Conservation (phyloP, 129 eudicot species). For the Flaveria sonorensis region DNA sequence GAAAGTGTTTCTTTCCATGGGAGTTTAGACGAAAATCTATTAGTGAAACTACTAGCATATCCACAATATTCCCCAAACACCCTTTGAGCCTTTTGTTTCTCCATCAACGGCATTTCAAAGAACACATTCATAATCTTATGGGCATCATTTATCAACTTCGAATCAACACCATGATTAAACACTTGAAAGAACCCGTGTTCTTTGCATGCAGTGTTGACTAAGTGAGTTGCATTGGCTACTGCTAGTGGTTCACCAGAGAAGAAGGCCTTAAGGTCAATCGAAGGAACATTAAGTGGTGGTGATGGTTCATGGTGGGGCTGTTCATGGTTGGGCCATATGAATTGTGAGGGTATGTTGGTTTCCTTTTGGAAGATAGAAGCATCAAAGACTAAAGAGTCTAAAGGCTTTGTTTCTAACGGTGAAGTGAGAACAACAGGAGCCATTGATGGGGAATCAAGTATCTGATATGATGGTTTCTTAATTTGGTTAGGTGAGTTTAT, state of each 20-base stretch:
- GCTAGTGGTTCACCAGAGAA: slow-evolving; percentile 57
- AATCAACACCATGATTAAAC: slow-evolving; percentile 73
- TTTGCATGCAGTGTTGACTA: slow-evolving; percentile 58
- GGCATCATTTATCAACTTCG: slow-evolving; percentile 55
- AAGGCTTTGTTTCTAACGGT: slow-evolving; percentile 7
- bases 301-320: slow-evolving; percentile 58
- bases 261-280: slow-evolving; percentile 65
- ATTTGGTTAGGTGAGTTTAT: slow-evolving; percentile 13
- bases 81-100: slow-evolving; percentile 63
- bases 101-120: slow-evolving; percentile 60
- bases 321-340: slow-evolving; percentile 89
- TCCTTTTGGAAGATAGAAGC: slow-evolving; percentile 55
- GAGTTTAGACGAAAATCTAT: slow-evolving; percentile 72
- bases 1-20: slow-evolving; percentile 98
- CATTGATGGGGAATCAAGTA: slow-evolving; percentile 18
- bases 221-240: slow-evolving; percentile 41
- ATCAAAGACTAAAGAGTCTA: slow-evolving; percentile 48
- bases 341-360: slow-evolving; percentile 63
- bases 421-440: slow-evolving; percentile 29
- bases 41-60: slow-evolving; percentile 85
- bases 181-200: slow-evolving; percentile 79
- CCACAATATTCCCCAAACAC: slow-evolving; percentile 68
- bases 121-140: slow-evolving; percentile 48
- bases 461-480: slow-evolving; percentile 17
- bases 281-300: slow-evolving; percentile 55